Conservation (phyloP, 768 basidiomycete genomes). For the Tylopilus plumbeoviolaceoides region DNA sequence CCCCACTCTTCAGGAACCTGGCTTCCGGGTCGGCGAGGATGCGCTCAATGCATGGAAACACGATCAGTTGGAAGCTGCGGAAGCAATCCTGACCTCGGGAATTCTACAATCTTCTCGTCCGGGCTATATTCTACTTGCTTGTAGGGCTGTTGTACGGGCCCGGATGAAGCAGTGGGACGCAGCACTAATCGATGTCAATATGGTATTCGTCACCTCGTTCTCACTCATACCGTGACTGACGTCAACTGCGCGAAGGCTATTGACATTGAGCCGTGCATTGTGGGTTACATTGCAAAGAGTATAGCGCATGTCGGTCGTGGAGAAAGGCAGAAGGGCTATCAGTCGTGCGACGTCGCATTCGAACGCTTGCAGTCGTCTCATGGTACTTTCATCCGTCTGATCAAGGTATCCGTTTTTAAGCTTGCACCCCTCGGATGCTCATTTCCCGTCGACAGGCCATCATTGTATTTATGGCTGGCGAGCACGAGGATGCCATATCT, state of each 20-base stretch:
- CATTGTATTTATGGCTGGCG: neutral
- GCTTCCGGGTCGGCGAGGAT: neutral
- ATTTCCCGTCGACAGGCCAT: neutral
- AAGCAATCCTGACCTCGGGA: neutral
- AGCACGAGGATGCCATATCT: neutral
- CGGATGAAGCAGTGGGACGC: neutral
- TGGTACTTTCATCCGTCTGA: neutral
- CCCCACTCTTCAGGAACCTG: neutral
- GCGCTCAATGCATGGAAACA: neutral
- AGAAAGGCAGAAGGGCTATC: neutral
- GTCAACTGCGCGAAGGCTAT: neutral
- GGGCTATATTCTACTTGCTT: neutral
- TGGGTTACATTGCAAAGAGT: neutral
- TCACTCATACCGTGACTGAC: neutral
- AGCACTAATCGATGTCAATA: neutral
- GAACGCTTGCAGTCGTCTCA: neutral
- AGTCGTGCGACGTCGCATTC: neutral
- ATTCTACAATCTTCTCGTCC: neutral
- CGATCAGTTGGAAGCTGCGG: neutral
- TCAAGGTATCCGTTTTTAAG: neutral
- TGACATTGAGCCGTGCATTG: neutral
- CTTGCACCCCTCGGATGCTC: too few relatives aligned
- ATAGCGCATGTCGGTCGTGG: neutral
- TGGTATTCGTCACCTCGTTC: neutral
- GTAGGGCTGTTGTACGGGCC: neutral